A percentile compares a stretch with the other conserved stretches of the same genome.
Evolutionary conservation across 257 asterid species (phyloP).

Genomic region (Solanum appendiculatum): DNA sequence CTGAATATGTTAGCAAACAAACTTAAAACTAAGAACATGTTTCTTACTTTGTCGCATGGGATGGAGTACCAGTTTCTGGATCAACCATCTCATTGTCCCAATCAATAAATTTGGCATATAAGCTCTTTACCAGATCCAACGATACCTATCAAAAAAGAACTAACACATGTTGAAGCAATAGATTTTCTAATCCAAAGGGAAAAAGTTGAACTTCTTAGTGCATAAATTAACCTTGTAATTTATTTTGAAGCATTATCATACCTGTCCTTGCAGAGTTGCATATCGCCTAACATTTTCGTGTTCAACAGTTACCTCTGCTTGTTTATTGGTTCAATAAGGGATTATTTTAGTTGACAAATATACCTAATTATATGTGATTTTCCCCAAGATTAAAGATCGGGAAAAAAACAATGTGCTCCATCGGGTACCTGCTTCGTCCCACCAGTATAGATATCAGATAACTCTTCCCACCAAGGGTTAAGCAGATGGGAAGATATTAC

Average conservation of each 20-base stretch:
- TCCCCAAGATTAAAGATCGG: neutral
- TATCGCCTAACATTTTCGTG: neutral
- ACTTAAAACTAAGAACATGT: constrained; percentile 8
- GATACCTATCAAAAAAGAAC: constrained; percentile 57
- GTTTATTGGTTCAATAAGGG: neutral
- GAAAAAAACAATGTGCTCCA: neutral
- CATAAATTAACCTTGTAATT: neutral
- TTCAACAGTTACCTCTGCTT: neutral
- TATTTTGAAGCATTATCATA: neutral
- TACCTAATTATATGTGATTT: neutral
- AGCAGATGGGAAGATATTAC: neutral
- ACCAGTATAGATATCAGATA: neutral
- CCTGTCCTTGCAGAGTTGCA: neutral
- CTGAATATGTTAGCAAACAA: neutral
- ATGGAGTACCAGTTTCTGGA: constrained; percentile 61
- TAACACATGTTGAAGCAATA: neutral
- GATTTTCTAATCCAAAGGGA: neutral
- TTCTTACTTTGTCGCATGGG: constrained; percentile 86
- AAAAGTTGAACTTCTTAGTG: neutral
- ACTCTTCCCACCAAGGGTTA: neutral
- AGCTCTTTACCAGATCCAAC: constrained; percentile 88
- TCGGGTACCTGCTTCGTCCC: neutral
- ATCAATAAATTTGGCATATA: constrained; percentile 93
- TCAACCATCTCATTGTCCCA: constrained; percentile 98
- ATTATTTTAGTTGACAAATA: neutral